Evolutionary conservation across 2,329 filamentous ascomycete species (phyloP).

Genomic region (Aureobasidium sp.): DNA sequence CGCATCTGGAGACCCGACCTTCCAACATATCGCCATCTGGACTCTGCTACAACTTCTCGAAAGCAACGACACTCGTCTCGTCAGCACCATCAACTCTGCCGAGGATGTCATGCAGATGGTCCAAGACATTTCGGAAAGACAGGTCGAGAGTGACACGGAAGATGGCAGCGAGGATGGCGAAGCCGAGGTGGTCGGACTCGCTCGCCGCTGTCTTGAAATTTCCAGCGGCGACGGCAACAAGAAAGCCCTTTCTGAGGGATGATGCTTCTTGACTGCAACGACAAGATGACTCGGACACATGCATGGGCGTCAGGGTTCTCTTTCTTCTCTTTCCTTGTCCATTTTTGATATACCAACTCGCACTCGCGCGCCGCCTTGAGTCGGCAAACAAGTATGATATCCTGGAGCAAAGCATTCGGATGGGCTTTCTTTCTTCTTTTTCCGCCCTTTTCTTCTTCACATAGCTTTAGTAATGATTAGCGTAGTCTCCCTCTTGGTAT

Average conservation of each 20-base stretch:
- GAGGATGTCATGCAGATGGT: conserved; percentile 91
- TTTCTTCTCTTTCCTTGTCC: conserved; percentile 12
- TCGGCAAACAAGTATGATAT: conserved; percentile 11
- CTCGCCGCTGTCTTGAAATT: conserved; percentile 81
- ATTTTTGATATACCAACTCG: conserved; percentile 15
- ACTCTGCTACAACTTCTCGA: conserved; percentile 91
- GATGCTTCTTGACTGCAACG: background rate
- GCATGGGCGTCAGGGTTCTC: background rate
- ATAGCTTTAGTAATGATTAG: conserved; percentile 14
- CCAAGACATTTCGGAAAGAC: conserved; percentile 80
- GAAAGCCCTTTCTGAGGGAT: conserved; percentile 70
- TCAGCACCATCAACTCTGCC: conserved; percentile 79
- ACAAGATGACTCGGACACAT: background rate
- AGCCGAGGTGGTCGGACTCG: conserved; percentile 84
- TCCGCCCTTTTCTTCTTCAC: background rate
- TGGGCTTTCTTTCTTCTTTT: background rate
- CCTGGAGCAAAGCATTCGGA: conserved; percentile 11
- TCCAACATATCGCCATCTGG: conserved; percentile 99
- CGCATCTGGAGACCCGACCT: conserved; percentile 88
- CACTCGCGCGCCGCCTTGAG: conserved; percentile 7
- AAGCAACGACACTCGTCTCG: conserved; percentile 85
- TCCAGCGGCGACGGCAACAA: conserved; percentile 13
- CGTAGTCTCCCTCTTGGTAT: conserved; percentile 3
- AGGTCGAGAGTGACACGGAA: conserved; percentile 76
- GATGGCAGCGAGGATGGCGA: conserved; percentile 91